These are phyloP conservation scores for Fusarium pseudoanthophilum DNA, from an alignment of 2,329 filamentous ascomycete species.

Conservation along the genomic window DNA sequence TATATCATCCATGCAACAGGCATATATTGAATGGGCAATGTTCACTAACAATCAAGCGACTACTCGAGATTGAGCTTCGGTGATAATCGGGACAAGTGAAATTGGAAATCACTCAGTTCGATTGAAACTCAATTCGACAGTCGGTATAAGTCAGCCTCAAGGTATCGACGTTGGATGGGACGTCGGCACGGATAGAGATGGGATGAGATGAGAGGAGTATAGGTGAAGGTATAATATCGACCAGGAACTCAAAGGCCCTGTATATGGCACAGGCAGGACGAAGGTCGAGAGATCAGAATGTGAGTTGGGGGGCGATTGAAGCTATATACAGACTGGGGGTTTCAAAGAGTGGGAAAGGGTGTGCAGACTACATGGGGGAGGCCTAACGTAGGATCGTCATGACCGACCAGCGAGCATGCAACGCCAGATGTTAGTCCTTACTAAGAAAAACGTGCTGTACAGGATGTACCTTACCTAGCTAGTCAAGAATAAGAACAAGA, in stretches of 20 bases:
- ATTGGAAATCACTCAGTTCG: conserved; percentile 15
- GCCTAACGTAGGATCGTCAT: conserved; percentile 22
- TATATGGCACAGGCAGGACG: conserved; percentile 35
- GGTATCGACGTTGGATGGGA: conserved; percentile 12
- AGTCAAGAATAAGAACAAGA: conserved; percentile 10
- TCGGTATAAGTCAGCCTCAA: conserved; percentile 4
- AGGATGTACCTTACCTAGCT: background rate
- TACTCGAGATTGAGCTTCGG: conserved; percentile 18
- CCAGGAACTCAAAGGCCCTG: conserved; percentile 43
- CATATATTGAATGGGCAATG: background rate
- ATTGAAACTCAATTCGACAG: background rate
- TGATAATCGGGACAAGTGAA: conserved; percentile 1
- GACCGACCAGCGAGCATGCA: conserved; percentile 29
- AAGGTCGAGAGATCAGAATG: conserved; percentile 20
- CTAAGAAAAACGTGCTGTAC: background rate
- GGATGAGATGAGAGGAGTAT: conserved; percentile 1
- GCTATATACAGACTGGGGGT: conserved; percentile 46
- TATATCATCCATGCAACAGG: conserved; percentile 8
- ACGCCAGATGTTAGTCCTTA: conserved; percentile 19
- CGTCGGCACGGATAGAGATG: conserved; percentile 3
- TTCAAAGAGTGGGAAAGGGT: conserved; percentile 27
- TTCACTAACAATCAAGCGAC: conserved; percentile 34
- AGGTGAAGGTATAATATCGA: conserved; percentile 31
- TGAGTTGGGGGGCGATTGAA: conserved; percentile 38
- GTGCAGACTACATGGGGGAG: conserved; percentile 12